These are phyloP conservation scores for Euphorbia pulcherrima DNA, from an alignment of 345 rosid species.

Conservation along the genomic window DNA sequence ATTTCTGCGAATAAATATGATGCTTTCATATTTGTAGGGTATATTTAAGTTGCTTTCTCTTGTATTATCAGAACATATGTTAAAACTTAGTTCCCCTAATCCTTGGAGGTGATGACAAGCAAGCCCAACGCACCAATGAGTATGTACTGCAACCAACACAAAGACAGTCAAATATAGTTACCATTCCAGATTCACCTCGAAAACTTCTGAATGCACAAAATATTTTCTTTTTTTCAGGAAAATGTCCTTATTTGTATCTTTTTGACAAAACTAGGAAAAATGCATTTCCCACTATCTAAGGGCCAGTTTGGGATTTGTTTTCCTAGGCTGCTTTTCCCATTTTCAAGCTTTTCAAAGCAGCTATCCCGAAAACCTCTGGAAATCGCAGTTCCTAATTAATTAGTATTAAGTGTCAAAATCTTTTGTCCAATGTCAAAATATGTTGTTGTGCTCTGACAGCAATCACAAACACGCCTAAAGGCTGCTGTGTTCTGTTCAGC, in stretches of 20 bases:
- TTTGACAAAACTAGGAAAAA: not conserved
- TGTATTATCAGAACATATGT: not conserved
- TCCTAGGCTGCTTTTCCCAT: no score
- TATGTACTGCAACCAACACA: conserved; percentile 47
- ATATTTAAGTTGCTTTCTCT: not conserved
- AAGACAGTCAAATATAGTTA: not conserved
- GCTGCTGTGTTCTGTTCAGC: not conserved
- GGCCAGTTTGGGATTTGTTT: no score
- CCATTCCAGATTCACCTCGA: not conserved
- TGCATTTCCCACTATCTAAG: not conserved
- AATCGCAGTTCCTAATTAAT: no score
- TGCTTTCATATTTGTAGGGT: not conserved
- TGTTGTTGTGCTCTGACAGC: no score
- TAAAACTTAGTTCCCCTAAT: conserved; percentile 17
- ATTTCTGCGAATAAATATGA: not conserved
- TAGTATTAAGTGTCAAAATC: no score
- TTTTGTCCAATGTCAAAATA: no score
- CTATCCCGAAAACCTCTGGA: no score
- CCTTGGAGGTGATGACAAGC: conserved; percentile 63
- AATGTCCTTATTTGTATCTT: not conserved
- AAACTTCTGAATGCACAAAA: not conserved
- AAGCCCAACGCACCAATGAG: conserved; percentile 53
- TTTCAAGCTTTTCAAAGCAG: no score
- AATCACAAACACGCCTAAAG: no score
- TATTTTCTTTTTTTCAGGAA: not conserved